Base-by-base conservation (phyloP, 768 basidiomycete species). In the Tulasnella sp. region DNA sequence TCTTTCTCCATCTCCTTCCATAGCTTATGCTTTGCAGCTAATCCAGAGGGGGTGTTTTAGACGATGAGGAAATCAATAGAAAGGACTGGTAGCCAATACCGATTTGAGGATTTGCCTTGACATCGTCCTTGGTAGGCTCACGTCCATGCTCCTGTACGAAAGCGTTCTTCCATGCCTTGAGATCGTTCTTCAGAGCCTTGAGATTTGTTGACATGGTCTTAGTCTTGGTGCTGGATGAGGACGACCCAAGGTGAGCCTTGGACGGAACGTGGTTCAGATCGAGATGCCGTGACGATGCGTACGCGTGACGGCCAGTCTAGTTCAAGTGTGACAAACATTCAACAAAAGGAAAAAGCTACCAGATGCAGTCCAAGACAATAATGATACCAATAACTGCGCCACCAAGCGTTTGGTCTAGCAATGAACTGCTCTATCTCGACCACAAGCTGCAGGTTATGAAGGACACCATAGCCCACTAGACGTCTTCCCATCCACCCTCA, bases 401-500 rank as follows among this genome's bases (percentile, higher is more conserved):
- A n/a, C 12, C 9, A 8, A 32, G 11, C 52, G n/a, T 26, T 12
- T 32, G 22, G 5, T 59, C 11, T 5, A 26, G 52, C n/a, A 9
- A 32, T 12, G 11, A 29, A 22, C 7, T 11, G 52, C 4, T 29
- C 52, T 12, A 32, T 12, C 22, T 22, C 52, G 52, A 59, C 52
- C 52, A 59, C 22, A 14, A 59, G 1, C 22, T 22, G 32, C 32
- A 19, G 16, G n/a, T 59, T 12, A 59, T 29, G 11, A 59, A 12
- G 9, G 22, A 59, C 52, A 12, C 19, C 1, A 16, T 14, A 59
- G 22, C 26, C 26, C 52, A 36, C 87, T 79, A 94, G 73, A 94
- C 87, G 77, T 94, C 92, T 22, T 87, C 84, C 92, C 92, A 94
- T 36, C 92, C 92, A 42, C 92, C 92, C 83, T 94, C 92, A 77